phyloP scores from a whole-genome alignment of 306 rosid species.

The Fagus sylvatica region DNA sequence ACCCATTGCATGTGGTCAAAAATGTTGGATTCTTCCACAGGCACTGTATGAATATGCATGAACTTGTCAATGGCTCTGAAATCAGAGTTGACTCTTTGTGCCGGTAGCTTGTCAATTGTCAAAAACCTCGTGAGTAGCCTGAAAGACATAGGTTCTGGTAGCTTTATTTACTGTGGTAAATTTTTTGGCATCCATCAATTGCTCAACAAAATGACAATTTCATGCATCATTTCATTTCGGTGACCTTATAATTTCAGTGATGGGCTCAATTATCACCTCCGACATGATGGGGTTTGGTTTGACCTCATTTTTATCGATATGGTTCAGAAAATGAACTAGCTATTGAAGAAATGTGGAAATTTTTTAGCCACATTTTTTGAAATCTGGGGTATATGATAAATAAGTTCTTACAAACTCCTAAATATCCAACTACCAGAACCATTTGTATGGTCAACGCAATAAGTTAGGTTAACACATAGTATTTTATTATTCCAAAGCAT shows the following conservation, averaged over 20 bases:
- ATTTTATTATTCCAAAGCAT: background rate
- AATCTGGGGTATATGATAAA: background rate
- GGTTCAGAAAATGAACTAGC: background rate
- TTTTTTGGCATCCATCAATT: too few species aligned
- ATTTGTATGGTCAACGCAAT: background rate
- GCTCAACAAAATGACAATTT: too few species aligned
- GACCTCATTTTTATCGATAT: background rate
- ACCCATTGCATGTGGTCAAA: constrained; percentile 13
- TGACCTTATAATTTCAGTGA: too few species aligned
- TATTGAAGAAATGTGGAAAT: background rate
- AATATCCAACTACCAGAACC: background rate
- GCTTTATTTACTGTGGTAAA: too few species aligned
- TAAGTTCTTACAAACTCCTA: too few species aligned
- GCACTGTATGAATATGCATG: background rate
- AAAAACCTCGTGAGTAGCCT: background rate
- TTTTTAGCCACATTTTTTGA: background rate
- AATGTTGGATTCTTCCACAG: background rate
- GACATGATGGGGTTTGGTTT: too few species aligned
- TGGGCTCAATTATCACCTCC: too few species aligned
- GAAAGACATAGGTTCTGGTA: background rate
- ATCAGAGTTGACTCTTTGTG: constrained; percentile 12
- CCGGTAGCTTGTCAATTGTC: background rate
- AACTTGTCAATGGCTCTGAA: constrained; percentile 19
- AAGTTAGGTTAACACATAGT: background rate
- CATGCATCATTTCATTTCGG: too few species aligned